Evolutionary conservation across 176 grass and related monocot species (phyloP).

Genomic region (Carex parvula): DNA sequence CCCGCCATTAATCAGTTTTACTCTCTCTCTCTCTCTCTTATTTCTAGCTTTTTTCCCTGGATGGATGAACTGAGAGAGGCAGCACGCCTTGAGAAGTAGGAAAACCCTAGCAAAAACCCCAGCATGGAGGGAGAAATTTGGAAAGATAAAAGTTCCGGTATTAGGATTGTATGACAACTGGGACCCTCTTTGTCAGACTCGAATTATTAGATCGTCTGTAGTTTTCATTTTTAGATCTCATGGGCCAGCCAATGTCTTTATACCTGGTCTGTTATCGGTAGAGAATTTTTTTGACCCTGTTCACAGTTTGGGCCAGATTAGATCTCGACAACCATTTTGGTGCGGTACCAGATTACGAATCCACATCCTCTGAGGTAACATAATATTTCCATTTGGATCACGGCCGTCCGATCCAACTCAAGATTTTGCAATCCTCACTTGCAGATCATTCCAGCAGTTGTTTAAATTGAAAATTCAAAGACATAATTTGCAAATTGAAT

Average conservation of each 20-base stretch:
- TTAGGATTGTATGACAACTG: neutral
- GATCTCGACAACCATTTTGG: neutral
- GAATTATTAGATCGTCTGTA: neutral
- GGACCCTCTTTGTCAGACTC: neutral
- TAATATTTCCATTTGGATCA: too few relatives aligned
- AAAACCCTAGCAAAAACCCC: slow-evolving; percentile 33
- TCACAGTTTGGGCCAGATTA: neutral
- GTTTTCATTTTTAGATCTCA: neutral
- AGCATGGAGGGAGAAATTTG: neutral
- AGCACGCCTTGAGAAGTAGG: neutral
- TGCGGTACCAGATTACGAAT: neutral
- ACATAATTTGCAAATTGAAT: neutral
- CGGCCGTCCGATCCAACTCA: too few relatives aligned
- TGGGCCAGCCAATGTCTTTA: neutral
- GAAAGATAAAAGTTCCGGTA: neutral
- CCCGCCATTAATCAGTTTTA: neutral
- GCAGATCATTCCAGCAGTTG: neutral
- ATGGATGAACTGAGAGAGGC: slow-evolving; percentile 14
- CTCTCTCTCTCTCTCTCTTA: neutral
- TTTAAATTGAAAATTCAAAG: neutral
- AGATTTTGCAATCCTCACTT: neutral
- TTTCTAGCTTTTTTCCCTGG: too few relatives aligned
- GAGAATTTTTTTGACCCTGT: neutral
- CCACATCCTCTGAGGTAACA: too few relatives aligned
- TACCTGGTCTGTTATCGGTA: neutral